phyloP scores from a whole-genome alignment of 768 basidiomycete species.

The Phanerodontia chrysosporium region DNA sequence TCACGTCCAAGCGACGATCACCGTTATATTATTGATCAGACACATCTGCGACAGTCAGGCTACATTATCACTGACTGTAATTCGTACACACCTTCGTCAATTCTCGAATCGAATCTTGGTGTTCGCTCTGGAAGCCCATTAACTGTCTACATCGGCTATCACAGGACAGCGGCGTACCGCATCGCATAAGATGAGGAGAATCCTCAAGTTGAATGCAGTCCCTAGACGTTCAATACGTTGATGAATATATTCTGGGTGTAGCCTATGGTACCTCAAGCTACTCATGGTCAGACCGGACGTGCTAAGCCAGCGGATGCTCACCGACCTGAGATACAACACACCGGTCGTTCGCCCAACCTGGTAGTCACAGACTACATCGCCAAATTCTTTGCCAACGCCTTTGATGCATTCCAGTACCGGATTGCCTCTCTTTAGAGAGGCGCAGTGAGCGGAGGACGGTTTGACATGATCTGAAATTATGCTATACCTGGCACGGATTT shows the following conservation, averaged over 20 bases:
- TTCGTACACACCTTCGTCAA: conserved; percentile 66
- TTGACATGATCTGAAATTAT: neutral
- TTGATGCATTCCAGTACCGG: conserved; percentile 83
- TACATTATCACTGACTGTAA: too few relatives aligned
- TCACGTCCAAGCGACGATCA: conserved; percentile 90
- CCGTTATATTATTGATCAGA: conserved; percentile 88
- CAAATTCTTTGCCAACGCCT: conserved; percentile 91
- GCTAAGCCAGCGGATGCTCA: neutral
- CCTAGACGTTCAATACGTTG: conserved; percentile 85
- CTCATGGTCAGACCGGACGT: neutral
- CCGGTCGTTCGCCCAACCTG: conserved; percentile 94
- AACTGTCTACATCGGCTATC: too few relatives aligned
- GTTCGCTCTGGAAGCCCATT: conserved; percentile 67
- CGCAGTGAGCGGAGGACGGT: neutral
- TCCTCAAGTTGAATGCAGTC: conserved; percentile 73
- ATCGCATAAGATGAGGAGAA: conserved; percentile 88
- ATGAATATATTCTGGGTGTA: conserved; percentile 97
- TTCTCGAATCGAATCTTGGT: conserved; percentile 87
- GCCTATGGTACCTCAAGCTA: conserved; percentile 90
- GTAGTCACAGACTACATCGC: conserved; percentile 90
- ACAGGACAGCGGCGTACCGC: conserved; percentile 51
- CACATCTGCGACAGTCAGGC: conserved; percentile 48
- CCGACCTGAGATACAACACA: conserved; percentile 84
- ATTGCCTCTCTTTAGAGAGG: conserved; percentile 70
- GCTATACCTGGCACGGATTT: conserved; percentile 27